Percentiles rank a stretch among this genome's conserved stretches.
Evolutionary conservation across 1,284 basidiomycete genomes (phyloP).

Genomic region (Wallemia mellicola): DNA sequence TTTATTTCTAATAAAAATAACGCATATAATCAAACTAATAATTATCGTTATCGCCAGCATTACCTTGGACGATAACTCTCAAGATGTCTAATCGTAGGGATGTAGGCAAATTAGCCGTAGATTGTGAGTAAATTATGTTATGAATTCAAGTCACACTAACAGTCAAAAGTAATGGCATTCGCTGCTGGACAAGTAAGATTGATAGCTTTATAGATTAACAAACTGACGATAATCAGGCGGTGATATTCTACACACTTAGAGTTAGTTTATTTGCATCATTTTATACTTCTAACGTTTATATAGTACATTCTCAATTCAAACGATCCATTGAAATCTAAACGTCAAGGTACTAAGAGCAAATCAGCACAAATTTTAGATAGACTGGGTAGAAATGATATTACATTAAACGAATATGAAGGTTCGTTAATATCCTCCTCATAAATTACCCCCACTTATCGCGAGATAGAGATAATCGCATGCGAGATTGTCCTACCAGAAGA

Average conservation of each 20-base stretch:
- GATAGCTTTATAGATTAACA: background rate
- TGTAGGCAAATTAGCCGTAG: constrained; percentile 17
- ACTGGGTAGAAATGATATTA: constrained; percentile 13
- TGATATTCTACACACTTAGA: constrained; percentile 22
- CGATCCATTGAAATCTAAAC: constrained; percentile 14
- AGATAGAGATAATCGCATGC: constrained; percentile 22
- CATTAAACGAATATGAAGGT: constrained; percentile 11
- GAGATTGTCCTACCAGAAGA: constrained; percentile 22
- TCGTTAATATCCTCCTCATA: constrained; percentile 5
- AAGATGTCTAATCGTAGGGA: constrained; percentile 9
- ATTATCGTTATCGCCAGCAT: background rate
- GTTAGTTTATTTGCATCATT: background rate
- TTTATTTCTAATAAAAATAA: constrained; percentile 4
- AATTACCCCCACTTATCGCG: constrained; percentile 13
- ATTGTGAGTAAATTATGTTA: constrained; percentile 18
- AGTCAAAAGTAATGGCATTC: constrained; percentile 6
- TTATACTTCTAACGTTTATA: constrained; percentile 6
- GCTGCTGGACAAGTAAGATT: background rate
- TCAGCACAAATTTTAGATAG: constrained; percentile 14
- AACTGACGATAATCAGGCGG: constrained; percentile 16
- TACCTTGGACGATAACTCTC: constrained; percentile 2
- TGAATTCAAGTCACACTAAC: constrained; percentile 7
- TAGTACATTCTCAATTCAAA: constrained; percentile 16
- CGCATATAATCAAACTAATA: background rate
- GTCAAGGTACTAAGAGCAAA: constrained; percentile 12